Evolutionary conservation across 768 basidiomycete genomes (phyloP), one percentile per base, ranked within the genome.

Genomic region (Mycena galericulata): DNA sequence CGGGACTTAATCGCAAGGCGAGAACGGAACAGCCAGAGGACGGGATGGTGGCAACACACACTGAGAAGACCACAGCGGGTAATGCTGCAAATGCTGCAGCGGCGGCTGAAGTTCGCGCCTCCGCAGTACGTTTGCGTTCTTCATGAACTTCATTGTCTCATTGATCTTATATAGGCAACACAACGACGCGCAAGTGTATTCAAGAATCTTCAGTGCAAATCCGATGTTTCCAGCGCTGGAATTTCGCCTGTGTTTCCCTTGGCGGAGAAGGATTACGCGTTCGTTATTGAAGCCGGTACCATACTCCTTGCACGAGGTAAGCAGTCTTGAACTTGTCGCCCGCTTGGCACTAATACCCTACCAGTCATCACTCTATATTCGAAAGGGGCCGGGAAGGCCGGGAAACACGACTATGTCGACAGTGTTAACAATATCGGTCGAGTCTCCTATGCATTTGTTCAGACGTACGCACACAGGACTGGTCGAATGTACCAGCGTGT

Each of bases 51-150:
- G 49, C 20, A 47, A 27, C 17, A 12, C 15, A 50, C 6, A 12
- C 29, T 10, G 8, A 36, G 34, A 36, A 36, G 34, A 36, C 34
- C 34, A 36, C 34, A 36, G 47, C 61, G 5, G 61, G 61, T 15
- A 62, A 62, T 18, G 45, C 61, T 4, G 61, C 61, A 30, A 62
- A 62, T 51, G 61, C 61, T 8, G 61, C 43, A 3, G 47, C 61
- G 18, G 61, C 61, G 3, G 46, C 45, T 14, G 30, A 26, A 24
- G 61, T 47, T 12, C 61, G 61, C 17, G 46, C 61, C 22, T 26
- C 34, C 11, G 34, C 10, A 26, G 61, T 51, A 40, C 4, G 45
- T 50, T 11, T 36, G 14, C 34, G 14, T 62, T 15, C 29, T 49
- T 50, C 34, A 7, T 14, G 8, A 34, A 47, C 45, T 50, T n/a